Base-by-base conservation (phyloP, 2,329 filamentous ascomycete species). In the Penicillium sp. region DNA sequence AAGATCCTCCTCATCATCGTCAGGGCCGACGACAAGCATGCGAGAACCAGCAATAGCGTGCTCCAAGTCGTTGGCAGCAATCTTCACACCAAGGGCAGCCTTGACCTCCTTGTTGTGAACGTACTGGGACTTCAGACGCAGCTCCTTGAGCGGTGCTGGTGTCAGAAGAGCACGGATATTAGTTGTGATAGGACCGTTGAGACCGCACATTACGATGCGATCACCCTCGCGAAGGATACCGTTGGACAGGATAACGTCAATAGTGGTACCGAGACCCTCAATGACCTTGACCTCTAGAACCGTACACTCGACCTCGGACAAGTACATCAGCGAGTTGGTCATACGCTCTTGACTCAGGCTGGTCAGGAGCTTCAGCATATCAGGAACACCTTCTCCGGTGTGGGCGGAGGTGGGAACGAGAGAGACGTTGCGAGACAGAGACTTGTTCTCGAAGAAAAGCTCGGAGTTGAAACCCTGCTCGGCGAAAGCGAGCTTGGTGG, bases 21-120 rank as follows among this genome's bases (percentile, higher is more conserved):
- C 90, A 36, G 92, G 90, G 36, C 94, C 93, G 60, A 96, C 92
- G 29, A 99, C 93, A 68, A 99, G 86, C 68, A 99, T 82, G 66
- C 96, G 88, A 21, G 96, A 99, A 73, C 94, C 94, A 61, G 94
- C 94, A 75, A 99, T 97, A 66, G 96, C 94, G 61, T 91, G 89
- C 75, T 99, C 94, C 23, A 99, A 89, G 62, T 93, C 92, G 67
- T 96, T 96, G 44, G 93, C 94, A 62, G 92, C 92, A 73, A 99
- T 97, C 85, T 99, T 99, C 76, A 99, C 91, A 89, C 94, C 94
- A 71, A 99, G 85, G 9, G 94, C 92, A 21, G 96, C 94, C 83
- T 97, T 99, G 79, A 97, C 93, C 76, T 96, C 92, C 81, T 99
- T 97, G 82, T 99, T 97, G 82, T 99, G 96, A 31, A 99, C 93